Evolutionary conservation across 345 rosid species (phyloP).

Genomic region (Rhizophora mangle): DNA sequence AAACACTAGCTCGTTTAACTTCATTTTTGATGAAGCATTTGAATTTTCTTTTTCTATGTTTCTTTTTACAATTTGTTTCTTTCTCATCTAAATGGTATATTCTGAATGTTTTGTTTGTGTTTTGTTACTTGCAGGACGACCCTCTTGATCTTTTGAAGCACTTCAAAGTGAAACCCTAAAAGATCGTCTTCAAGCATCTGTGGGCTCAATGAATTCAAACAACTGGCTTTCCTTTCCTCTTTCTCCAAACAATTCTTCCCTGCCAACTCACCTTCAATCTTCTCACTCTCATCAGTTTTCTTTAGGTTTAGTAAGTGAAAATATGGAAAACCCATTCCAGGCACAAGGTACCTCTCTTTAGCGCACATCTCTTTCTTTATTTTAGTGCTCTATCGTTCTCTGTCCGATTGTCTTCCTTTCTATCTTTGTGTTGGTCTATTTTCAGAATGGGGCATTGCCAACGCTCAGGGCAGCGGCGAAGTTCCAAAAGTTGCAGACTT

Average conservation of each 20-base stretch:
- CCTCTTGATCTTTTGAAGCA: conserved; percentile 18
- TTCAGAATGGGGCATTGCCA: conserved; percentile 78
- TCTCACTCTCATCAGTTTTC: conserved; percentile 76
- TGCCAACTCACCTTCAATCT: conserved; percentile 68
- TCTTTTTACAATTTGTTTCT: not conserved
- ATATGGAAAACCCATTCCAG: conserved; percentile 76
- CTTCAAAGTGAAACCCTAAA: not conserved
- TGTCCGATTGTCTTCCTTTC: not conserved
- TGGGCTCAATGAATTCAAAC: conserved; percentile 80
- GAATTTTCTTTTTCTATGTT: not conserved
- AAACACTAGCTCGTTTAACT: not conserved
- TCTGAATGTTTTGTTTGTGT: conserved; percentile 14
- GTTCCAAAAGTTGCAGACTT: conserved; percentile 97
- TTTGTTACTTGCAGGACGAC: conserved; percentile 18
- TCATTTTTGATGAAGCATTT: not conserved
- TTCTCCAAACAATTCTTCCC: conserved; percentile 69
- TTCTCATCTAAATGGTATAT: not conserved
- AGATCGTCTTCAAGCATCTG: not conserved
- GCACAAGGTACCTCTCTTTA: conserved; percentile 57
- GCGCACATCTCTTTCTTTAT: not conserved
- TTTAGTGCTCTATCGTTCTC: not conserved
- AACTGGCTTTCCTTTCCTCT: conserved; percentile 98
- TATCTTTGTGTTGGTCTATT: not conserved
- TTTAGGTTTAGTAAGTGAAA: conserved; percentile 71
- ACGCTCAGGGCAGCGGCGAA: conserved; percentile 56